Evolutionary conservation across 1,139 yeast genomes (phyloP), one percentile per base, ranked within the genome.

Genomic region (Kodamaea ohmeri): DNA sequence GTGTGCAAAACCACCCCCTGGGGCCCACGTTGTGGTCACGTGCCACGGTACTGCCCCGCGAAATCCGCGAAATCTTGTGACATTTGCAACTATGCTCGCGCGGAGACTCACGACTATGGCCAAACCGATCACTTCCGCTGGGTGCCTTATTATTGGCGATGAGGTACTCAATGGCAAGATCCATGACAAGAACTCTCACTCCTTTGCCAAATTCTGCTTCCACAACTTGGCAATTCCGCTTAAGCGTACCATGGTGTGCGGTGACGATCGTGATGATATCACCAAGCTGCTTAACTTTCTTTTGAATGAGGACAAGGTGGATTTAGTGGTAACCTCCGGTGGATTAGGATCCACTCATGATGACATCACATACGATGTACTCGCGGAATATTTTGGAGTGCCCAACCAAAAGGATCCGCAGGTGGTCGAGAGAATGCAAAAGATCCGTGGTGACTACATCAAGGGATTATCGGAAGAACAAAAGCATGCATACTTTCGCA

Each of bases 261-360:
- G 92, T 0, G 96, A 88, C 58, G 88, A 83, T 30, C 74, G 73
- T 42, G 55, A 61, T 1, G 94, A 84, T 44, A 87, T 88, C 35
- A 62, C 71, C 2, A 70, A 70, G 9, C 73, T 83, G 1, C 60
- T 85, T 21, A 58, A 59, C 24, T 55, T 68, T 5, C 63, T 85
- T 42, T 42, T 55, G 7, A 53, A 58, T 16, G 61, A 73, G 21
- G 55, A 65, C 15, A 65, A 73, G 34, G 80, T 80, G 49, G 92
- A 85, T 52, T 73, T 87, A 39, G 73, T 87, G 4, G 73, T 86
- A 13, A 86, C 96, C 1, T 77, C 88, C 13, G 96, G 96, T 2
- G 88, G 87, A 0, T 84, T 88, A 45, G 96, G 96, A 0, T 86
- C 95, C 3, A 88, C 96, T 0, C 95, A 87, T 51, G 96, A 87